phyloP scores from a whole-genome alignment of 768 basidiomycete genomes.

The Neoboletus brunneissimus region DNA sequence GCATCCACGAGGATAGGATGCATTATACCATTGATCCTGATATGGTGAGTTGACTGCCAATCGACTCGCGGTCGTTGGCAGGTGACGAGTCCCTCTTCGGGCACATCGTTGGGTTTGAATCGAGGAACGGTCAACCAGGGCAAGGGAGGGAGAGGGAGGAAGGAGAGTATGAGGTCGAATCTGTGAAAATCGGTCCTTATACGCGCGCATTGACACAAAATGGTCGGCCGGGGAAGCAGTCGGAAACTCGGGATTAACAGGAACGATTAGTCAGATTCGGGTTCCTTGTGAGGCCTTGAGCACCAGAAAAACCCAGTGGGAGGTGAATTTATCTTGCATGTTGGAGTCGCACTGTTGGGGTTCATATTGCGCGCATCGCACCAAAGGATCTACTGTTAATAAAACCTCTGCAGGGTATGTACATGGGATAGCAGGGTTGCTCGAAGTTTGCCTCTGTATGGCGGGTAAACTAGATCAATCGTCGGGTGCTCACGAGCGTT shows the following conservation, averaged over 20 bases:
- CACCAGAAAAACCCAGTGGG: background rate
- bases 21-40: background rate
- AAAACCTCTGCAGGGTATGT: conserved; percentile 8
- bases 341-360: background rate
- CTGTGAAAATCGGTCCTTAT: background rate
- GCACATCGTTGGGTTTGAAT: too few species aligned
- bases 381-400: background rate
- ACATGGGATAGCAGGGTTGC: conserved; percentile 1
- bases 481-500: background rate
- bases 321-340: background rate
- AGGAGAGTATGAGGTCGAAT: background rate
- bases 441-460: background rate
- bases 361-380: background rate
- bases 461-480: background rate
- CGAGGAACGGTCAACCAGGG: background rate
- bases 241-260: background rate
- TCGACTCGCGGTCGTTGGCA: background rate
- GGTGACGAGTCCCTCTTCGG: background rate
- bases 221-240: background rate
- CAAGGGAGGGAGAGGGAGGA: too few species aligned
- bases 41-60: background rate
- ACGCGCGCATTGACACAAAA: background rate
- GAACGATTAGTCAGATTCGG: too few species aligned
- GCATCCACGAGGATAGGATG: background rate
- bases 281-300: background rate